Percentiles rank a stretch among this genome's conserved stretches.
phyloP scores from a whole-genome alignment of 2,329 filamentous ascomycete species.

The Pseudonectria foliicola region DNA sequence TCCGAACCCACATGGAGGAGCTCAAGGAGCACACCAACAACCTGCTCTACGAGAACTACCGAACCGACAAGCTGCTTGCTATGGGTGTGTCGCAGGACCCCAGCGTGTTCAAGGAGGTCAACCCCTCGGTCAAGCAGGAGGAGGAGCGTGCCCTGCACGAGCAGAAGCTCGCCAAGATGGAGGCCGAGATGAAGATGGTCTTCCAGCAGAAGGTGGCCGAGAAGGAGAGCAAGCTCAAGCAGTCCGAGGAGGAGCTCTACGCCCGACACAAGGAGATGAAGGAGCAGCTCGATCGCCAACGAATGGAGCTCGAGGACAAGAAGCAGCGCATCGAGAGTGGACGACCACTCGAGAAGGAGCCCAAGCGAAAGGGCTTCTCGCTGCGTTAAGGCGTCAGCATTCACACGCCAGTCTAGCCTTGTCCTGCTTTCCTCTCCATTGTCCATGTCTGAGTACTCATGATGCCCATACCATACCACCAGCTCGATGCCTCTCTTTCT shows the following conservation, averaged over 20 bases:
- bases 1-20: conserved; percentile 99
- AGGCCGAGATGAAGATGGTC: conserved; percentile 99
- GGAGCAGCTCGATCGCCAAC: conserved; percentile 94
- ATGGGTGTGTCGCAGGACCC: conserved; percentile 99
- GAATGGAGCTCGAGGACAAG: conserved; percentile 95
- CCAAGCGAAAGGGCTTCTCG: conserved; percentile 98
- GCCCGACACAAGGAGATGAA: conserved; percentile 99
- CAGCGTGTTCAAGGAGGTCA: conserved; percentile 99
- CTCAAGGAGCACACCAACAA: conserved; percentile 99
- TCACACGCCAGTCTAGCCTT: conserved; percentile 15
- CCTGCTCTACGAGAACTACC: conserved; percentile 97
- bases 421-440: conserved; percentile 31
- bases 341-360: conserved; percentile 92
- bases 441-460: conserved; percentile 51
- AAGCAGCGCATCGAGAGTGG: conserved; percentile 92
- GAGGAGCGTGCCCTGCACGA: conserved; percentile 97
- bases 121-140: conserved; percentile 99
- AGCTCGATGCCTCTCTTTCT: conserved; percentile 47
- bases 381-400: conserved; percentile 61
- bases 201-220: conserved; percentile 99
- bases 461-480: conserved; percentile 50
- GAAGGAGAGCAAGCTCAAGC: conserved; percentile 99
- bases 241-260: conserved; percentile 98
- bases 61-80: conserved; percentile 95
- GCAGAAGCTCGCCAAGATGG: conserved; percentile 99